Conservation (phyloP, 306 rosid genomes). For the Cucurbita pepo region DNA sequence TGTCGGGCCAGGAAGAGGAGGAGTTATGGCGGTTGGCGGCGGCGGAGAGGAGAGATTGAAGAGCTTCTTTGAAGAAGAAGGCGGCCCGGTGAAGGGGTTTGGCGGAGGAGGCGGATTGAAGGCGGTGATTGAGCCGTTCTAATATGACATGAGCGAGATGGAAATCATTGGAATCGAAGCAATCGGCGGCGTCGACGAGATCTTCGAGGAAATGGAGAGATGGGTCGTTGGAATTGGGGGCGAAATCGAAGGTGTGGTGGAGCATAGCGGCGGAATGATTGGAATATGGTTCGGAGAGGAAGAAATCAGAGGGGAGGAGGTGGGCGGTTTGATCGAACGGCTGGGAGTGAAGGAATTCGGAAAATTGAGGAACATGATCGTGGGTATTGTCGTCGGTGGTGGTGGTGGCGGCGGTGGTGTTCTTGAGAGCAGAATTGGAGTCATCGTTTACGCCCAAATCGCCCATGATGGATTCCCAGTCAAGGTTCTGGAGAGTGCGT, state of each 20-base stretch:
- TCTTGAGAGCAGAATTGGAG: conserved; percentile 17
- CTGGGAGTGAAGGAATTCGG: conserved; percentile 33
- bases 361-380: conserved; percentile 10
- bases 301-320: conserved; percentile 26
- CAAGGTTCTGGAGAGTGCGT: conserved; percentile 41
- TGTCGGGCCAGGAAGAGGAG: conserved; percentile 45
- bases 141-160: conserved; percentile 47
- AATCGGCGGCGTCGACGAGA: conserved; percentile 54
- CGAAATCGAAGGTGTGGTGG: conserved; percentile 7
- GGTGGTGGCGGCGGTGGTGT: neutral
- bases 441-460: conserved; percentile 65
- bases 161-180: conserved; percentile 52
- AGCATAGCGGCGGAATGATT: conserved; percentile 8
- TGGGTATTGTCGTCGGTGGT: neutral
- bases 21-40: conserved; percentile 29
- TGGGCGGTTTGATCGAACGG: conserved; percentile 28
- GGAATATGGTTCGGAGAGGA: conserved; percentile 30
- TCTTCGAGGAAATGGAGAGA: conserved; percentile 59
- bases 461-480: conserved; percentile 71
- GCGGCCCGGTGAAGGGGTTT: conserved; percentile 58
- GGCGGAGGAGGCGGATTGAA: conserved; percentile 21
- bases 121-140: conserved; percentile 63
- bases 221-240: conserved; percentile 11
- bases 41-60: conserved; percentile 43
- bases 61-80: conserved; percentile 63